Conservation (phyloP, 768 basidiomycete species). For the Naganishia kalamii region DNA sequence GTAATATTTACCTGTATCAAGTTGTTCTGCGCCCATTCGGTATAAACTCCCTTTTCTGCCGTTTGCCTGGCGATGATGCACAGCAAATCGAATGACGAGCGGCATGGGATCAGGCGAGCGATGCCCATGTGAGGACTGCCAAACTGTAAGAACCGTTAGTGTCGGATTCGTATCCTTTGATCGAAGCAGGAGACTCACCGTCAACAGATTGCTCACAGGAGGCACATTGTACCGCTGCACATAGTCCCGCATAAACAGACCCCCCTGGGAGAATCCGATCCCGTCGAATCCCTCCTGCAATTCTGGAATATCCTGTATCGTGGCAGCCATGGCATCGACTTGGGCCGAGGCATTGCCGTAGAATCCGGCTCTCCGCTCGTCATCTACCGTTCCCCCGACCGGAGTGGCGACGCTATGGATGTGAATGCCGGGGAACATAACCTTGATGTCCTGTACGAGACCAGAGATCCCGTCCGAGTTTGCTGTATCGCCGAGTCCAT, state of each 20-base stretch:
- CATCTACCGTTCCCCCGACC: constrained; percentile 33
- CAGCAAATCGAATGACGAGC: constrained; percentile 41
- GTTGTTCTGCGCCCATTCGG: constrained; percentile 38
- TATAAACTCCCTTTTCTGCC: constrained; percentile 43
- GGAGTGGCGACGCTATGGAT: constrained; percentile 46
- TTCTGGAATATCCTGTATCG: constrained; percentile 39
- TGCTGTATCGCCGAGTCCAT: constrained; percentile 49
- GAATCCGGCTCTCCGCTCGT: constrained; percentile 46
- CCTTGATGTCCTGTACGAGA: constrained; percentile 43
- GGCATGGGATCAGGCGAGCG: constrained; percentile 47
- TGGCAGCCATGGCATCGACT: constrained; percentile 37
- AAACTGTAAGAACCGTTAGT: no score
- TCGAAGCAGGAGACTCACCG: constrained; percentile 36
- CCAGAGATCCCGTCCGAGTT: constrained; percentile 41
- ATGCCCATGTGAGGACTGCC: constrained; percentile 47
- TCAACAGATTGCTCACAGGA: constrained; percentile 46
- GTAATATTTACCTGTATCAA: constrained; percentile 26
- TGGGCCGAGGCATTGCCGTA: constrained; percentile 46
- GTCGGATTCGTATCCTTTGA: no score
- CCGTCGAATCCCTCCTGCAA: constrained; percentile 41
- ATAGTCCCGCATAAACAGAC: constrained; percentile 47
- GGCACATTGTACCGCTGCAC: constrained; percentile 45
- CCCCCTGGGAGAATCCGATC: constrained; percentile 50
- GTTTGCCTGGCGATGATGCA: constrained; percentile 41
- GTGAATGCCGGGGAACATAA: constrained; percentile 39